These are phyloP conservation scores for Trichoderma virens DNA, from an alignment of 495 filamentous ascomycete species.

Conservation along the genomic window DNA sequence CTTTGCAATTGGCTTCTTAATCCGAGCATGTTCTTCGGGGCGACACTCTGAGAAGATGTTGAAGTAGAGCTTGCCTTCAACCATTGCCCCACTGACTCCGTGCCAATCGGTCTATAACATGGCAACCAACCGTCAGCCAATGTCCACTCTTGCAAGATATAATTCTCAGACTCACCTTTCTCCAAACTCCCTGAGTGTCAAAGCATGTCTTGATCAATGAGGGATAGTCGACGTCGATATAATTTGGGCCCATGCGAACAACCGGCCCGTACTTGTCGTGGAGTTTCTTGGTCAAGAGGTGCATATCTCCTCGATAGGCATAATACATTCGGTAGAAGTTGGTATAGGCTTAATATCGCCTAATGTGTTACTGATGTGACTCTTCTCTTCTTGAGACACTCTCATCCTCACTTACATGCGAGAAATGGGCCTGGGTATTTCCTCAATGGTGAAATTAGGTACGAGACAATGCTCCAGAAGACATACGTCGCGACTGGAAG, in stretches of 20 bases:
- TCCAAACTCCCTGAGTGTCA: conserved; percentile 17
- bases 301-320: conserved; percentile 14
- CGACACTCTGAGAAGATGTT: conserved; percentile 29
- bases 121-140: background rate
- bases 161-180: conserved; percentile 19
- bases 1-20: conserved; percentile 30
- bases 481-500: background rate
- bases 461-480: background rate
- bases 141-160: too few species aligned
- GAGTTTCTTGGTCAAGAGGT: conserved; percentile 17
- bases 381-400: background rate
- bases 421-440: conserved; percentile 30
- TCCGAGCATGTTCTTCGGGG: conserved; percentile 19
- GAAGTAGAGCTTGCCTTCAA: conserved; percentile 17
- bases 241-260: conserved; percentile 31
- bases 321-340: conserved; percentile 20
- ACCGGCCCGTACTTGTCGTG: conserved; percentile 32
- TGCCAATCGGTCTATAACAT: conserved; percentile 29
- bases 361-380: background rate
- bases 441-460: conserved; percentile 21
- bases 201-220: conserved; percentile 21
- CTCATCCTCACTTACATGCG: conserved; percentile 19
- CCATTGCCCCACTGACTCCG: conserved; percentile 22
- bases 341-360: conserved; percentile 15
- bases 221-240: conserved; percentile 30